These are phyloP conservation scores for Colletotrichum trifolii DNA, from an alignment of 2,329 filamentous ascomycete genomes.

Conservation along the genomic window DNA sequence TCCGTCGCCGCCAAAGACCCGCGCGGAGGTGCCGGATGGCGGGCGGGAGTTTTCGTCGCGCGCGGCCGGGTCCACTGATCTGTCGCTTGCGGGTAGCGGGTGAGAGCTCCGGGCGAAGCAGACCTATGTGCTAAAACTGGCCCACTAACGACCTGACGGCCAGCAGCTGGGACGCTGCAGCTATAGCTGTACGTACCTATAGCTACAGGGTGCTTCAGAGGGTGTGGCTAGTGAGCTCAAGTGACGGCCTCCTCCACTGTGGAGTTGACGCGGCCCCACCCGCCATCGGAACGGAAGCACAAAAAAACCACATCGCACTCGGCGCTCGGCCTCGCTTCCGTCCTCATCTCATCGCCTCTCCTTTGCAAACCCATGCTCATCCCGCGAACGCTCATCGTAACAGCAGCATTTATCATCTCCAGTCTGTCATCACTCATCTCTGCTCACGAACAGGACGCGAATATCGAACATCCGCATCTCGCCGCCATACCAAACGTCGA, in stretches of 20 bases:
- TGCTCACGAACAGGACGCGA: background rate
- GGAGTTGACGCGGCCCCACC: constrained; percentile 1
- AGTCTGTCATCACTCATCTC: background rate
- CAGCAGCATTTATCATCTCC: background rate
- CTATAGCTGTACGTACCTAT: no score
- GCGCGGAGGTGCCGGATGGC: constrained; percentile 13
- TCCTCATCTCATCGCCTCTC: background rate
- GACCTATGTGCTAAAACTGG: no score
- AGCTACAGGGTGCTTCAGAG: background rate
- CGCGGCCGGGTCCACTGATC: constrained; percentile 30
- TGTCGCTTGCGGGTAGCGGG: background rate
- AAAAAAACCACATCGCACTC: constrained; percentile 9
- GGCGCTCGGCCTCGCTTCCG: background rate
- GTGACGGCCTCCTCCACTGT: background rate
- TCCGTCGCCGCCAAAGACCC: background rate
- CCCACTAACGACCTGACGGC: no score
- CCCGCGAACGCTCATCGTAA: background rate
- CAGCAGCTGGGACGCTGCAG: no score
- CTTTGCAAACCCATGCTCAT: constrained; percentile 7
- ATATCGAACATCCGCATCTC: no score
- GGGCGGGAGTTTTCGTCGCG: constrained; percentile 28
- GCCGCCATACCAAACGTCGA: background rate
- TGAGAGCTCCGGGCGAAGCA: background rate
- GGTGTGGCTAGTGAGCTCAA: background rate
- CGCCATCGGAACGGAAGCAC: constrained; percentile 13